A percentile compares a stretch with the other conserved stretches of the same genome.
phyloP scores from a whole-genome alignment of 129 eudicot genomes.

The Chrysanthemum makinoi region DNA sequence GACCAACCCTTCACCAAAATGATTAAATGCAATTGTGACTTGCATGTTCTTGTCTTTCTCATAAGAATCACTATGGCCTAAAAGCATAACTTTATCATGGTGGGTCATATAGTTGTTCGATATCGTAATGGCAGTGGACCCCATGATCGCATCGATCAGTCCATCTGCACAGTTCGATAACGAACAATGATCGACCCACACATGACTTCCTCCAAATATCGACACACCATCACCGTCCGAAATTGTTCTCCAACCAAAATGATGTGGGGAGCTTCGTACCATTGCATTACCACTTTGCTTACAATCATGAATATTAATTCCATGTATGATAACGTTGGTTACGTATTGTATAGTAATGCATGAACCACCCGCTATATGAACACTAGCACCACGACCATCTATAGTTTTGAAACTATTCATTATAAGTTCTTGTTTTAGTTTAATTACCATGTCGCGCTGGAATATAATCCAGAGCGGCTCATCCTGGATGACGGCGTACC shows the following conservation, averaged over 20 bases:
- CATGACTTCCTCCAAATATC: constrained; percentile 75
- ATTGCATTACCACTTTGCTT: constrained; percentile 63
- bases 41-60: constrained; percentile 75
- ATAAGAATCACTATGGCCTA: constrained; percentile 74
- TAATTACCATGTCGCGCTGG: constrained; percentile 68
- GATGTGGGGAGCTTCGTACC: constrained; percentile 63
- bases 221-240: constrained; percentile 88
- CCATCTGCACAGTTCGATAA: constrained; percentile 74
- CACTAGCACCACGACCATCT: constrained; percentile 84
- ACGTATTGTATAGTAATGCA: constrained; percentile 74
- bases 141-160: constrained; percentile 71
- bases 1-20: constrained; percentile 85
- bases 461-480: constrained; percentile 81
- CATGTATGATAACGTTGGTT: constrained; percentile 71
- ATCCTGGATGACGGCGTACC: constrained; percentile 66
- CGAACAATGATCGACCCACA: constrained; percentile 89
- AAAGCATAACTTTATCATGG: constrained; percentile 84
- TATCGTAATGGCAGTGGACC: constrained; percentile 75
- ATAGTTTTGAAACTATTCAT: constrained; percentile 79
- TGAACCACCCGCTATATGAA: constrained; percentile 78
- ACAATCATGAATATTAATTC: constrained; percentile 64
- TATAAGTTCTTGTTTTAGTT: constrained; percentile 55
- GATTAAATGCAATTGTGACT: constrained; percentile 79
- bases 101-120: constrained; percentile 76
- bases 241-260: constrained; percentile 67